A percentile compares a stretch with the other conserved stretches of the same genome.
These are phyloP conservation scores for Clonostachys rosea DNA, from an alignment of 2,329 filamentous ascomycete genomes.

Conservation along the genomic window DNA sequence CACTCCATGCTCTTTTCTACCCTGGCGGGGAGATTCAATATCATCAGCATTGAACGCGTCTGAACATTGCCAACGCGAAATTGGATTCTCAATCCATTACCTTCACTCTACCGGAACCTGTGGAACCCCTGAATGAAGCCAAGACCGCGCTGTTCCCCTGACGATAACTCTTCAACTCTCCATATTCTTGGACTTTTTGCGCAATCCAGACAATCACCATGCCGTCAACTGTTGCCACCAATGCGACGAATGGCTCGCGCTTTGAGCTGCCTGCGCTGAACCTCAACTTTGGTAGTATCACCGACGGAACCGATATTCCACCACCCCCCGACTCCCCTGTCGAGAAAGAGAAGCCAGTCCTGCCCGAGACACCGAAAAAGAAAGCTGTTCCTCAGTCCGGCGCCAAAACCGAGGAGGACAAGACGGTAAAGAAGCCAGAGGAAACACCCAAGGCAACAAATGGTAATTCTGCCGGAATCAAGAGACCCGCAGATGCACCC, in stretches of 20 bases:
- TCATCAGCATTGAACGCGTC: neutral
- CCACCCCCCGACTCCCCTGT: constrained; percentile 52
- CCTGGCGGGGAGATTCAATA: too few relatives aligned
- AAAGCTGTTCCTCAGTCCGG: neutral
- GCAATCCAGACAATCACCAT: constrained; percentile 9
- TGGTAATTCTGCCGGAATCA: constrained; percentile 39
- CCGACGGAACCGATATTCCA: constrained; percentile 57
- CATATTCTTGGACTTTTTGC: too few relatives aligned
- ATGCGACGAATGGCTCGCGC: constrained; percentile 20
- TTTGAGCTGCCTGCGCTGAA: constrained; percentile 56
- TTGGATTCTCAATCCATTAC: too few relatives aligned
- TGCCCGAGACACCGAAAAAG: constrained; percentile 1
- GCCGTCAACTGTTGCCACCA: constrained; percentile 21
- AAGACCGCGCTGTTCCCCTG: too few relatives aligned
- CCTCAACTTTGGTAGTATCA: constrained; percentile 54
- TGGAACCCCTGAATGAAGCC: too few relatives aligned
- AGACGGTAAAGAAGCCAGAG: neutral
- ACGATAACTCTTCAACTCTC: too few relatives aligned
- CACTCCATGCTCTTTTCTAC: too few relatives aligned
- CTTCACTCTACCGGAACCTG: too few relatives aligned
- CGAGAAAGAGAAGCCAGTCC: constrained; percentile 39
- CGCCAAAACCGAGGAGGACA: neutral
- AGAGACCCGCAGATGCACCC: constrained; percentile 47
- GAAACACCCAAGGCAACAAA: constrained; percentile 20
- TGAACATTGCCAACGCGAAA: neutral